Percentiles rank a stretch among this genome's conserved stretches.
Conservation (phyloP, 805 yeast genomes). For the Myxozyma geophila region DNA sequence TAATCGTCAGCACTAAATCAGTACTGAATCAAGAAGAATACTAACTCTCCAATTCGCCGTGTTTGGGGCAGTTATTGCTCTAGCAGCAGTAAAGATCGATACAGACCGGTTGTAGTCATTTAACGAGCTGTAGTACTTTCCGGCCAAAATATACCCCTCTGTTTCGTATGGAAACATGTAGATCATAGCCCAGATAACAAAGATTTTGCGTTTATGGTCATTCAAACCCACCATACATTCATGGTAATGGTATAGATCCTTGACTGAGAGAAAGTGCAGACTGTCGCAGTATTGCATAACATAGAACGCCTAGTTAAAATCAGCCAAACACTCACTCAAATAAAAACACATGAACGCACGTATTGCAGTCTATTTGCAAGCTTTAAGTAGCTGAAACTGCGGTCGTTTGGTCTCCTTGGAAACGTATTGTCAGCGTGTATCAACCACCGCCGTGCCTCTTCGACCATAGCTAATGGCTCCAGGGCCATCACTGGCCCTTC, state of each 20-base stretch:
- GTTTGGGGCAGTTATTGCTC: not conserved
- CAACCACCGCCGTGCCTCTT: conserved; percentile 14
- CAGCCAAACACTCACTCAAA: not conserved
- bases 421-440: conserved; percentile 15
- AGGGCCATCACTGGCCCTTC: not conserved
- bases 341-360: not conserved
- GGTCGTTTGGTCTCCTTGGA: conserved; percentile 15
- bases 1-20: not conserved
- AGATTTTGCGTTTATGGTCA: not conserved
- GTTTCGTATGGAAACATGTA: conserved; percentile 10
- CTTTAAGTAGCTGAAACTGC: conserved; percentile 6
- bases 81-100: not conserved
- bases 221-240: conserved; percentile 6
- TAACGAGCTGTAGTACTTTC: not conserved
- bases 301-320: conserved; percentile 1
- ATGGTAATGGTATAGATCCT: conserved; percentile 9
- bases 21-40: too few species aligned
- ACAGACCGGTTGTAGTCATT: not conserved
- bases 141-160: conserved; percentile 10
- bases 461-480: not conserved
- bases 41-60: not conserved
- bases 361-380: conserved; percentile 1
- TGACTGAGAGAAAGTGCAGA: not conserved
- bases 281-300: conserved; percentile 6
- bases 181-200: conserved; percentile 10